Evolutionary conservation across 371 early-diverging fungal genomes (phyloP).

Genomic region (Cokeromyces recurvatus): DNA sequence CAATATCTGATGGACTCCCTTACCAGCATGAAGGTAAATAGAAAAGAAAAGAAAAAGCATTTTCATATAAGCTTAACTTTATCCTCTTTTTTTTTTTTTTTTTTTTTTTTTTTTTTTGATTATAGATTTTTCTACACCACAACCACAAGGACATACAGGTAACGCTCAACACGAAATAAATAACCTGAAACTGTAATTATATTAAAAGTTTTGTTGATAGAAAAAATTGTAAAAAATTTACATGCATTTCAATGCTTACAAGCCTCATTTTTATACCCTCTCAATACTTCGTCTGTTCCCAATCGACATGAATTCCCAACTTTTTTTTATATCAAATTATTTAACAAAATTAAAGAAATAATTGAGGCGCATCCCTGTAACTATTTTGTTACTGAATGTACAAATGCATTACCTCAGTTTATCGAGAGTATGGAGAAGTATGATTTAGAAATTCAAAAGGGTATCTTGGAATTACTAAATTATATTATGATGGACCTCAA

Average conservation of each 20-base stretch:
- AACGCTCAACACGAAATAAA: no score
- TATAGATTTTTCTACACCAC: constrained; percentile 20
- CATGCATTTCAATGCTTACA: constrained; percentile 44
- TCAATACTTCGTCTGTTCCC: constrained; percentile 13
- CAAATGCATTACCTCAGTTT: constrained; percentile 47
- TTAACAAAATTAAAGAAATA: constrained; percentile 33
- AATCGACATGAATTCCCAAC: constrained; percentile 10
- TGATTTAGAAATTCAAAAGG: constrained; percentile 43
- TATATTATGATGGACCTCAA: constrained; percentile 61
- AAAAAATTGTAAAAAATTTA: constrained; percentile 37
- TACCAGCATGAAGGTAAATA: constrained; percentile 52
- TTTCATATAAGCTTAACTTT: no score
- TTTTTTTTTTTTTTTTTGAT: background rate
- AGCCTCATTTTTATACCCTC: constrained; percentile 39
- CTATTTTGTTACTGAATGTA: constrained; percentile 50
- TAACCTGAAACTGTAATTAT: no score
- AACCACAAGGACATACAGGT: constrained; percentile 6
- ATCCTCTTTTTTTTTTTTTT: no score
- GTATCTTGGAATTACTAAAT: constrained; percentile 50
- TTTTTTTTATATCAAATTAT: constrained; percentile 24
- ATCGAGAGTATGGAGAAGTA: constrained; percentile 55
- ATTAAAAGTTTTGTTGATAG: no score
- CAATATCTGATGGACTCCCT: constrained; percentile 47
- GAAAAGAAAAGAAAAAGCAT: background rate
- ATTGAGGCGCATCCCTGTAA: constrained; percentile 47